Base-by-base conservation (phyloP, 2,329 filamentous ascomycete species). In the Fulvia fulva region DNA sequence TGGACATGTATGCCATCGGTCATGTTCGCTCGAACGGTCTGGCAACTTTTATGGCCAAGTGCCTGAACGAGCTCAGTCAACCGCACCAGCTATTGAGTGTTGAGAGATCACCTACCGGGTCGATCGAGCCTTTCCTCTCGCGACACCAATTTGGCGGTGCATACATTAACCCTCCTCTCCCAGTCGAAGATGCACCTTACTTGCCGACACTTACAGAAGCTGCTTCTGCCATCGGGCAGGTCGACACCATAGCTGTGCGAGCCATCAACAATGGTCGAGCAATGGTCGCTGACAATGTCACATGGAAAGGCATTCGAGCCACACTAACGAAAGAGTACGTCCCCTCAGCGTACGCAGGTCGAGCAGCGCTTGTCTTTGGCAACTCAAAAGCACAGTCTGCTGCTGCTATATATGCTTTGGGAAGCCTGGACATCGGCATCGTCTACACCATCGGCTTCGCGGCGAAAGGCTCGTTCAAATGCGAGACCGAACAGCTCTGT, bases 401-500 rank as follows among this genome's bases (percentile, higher is more conserved):
- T 1, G 87, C 89, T 0, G 84, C 87, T 1, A 87, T 95, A 61
- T 95, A 90, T 67, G 90, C 90, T 0, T 78, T 95, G 59, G 86
- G 86, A 65, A 89, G 87, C 41, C 81, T 95, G 26, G 85, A 84
- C 54, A 85, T 93, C 53, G 86, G 87, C 34, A 88, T 90, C 57
- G 88, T 95, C 41, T 92, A 92, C 73, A 93, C 90, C 0, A 89
- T 93, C 46, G 90, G 90, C 1, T 94, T 95, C 76, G 86, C 84
- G 68, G 68, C 61, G 74, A 84, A 62, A 70, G 51, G 53, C 56
- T 45, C 50, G 16, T 44, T 91, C n/a, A 83, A 85, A 3, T 78
- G 79, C 1, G 86, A 86, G 41, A 81, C 91, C 30, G 83, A 84
- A 62, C 83, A 83, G 11, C 83, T 86, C 61, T 84, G 81, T 12